phyloP scores from a whole-genome alignment of 2,329 filamentous ascomycete species.

The Ophiostoma sp. region DNA sequence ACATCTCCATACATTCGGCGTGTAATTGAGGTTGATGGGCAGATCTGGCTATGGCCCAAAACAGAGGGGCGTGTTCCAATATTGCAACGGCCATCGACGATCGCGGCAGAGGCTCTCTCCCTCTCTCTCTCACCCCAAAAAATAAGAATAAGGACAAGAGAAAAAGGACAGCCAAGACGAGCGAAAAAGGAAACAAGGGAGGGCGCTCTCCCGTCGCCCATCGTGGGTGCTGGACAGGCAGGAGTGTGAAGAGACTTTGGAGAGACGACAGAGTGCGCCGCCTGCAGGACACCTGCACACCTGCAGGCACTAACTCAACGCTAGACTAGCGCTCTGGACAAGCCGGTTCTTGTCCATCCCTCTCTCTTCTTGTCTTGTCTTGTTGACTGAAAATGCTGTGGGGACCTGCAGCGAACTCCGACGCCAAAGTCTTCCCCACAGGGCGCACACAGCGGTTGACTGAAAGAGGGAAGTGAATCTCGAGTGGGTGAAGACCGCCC shows the following conservation, averaged over 20 bases:
- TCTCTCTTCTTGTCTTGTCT: background rate
- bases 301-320: background rate
- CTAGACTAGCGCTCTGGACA: background rate
- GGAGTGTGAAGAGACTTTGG: no score
- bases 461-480: background rate
- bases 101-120: background rate
- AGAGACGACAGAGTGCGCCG: background rate
- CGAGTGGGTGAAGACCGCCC: no score
- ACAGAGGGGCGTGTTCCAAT: constrained; percentile 15
- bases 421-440: constrained; percentile 10
- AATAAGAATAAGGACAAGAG: background rate
- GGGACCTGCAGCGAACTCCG: constrained; percentile 10
- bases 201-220: constrained; percentile 19
- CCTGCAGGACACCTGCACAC: background rate
- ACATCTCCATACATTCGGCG: background rate
- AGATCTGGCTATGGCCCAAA: constrained; percentile 1
- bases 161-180: background rate
- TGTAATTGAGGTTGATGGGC: background rate
- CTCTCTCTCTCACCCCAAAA: background rate
- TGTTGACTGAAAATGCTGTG: background rate
- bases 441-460: constrained; percentile 9
- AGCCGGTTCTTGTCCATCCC: background rate
- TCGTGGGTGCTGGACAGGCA: background rate
- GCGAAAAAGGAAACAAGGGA: constrained; percentile 2
- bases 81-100: constrained; percentile 12